Base-by-base conservation (phyloP, 1,284 basidiomycete species). In the Golubevia sp. region DNA sequence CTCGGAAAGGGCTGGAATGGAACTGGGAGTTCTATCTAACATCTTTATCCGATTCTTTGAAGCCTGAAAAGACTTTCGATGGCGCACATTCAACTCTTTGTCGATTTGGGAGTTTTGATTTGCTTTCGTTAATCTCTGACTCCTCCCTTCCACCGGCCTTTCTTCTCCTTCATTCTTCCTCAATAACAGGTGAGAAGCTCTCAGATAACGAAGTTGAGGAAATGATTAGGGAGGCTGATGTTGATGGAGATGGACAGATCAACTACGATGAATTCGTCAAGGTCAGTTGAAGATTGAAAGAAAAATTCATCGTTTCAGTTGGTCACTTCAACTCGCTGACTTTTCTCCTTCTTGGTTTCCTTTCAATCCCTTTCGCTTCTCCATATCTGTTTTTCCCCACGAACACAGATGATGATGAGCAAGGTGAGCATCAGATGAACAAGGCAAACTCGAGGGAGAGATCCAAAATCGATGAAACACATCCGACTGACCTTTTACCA, bases 171-270 rank as follows among this genome's bases (percentile, higher is more conserved):
- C 13, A 11, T 11, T 23, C 50, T 52, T 26, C 21, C 7, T 6
- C 30, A 5, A 3, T 34, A 34, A 26, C 54, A 79, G 79, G 84
- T 58, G 95, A 98, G 87, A 95, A 94, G 85, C 87, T 98, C 62
- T 90, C 93, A 18, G 94, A 97, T 78, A 89, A 86, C 44, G 96
- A 98, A 86, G 93, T 98, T 67, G 92, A 95, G 75, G 94, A 97
- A 86, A 98, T 99, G 96, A 98, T 99, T 84, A 89, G 94, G 63
- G 96, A 98, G 86, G 96, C 96, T 60, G 96, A 99, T 85, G 89
- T 93, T 58, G 94, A 98, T 82, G 95, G 93, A 50, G 93, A 95
- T 84, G 93, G 93, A 30, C 58, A 84, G 76, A 84, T 71, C 64
- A 63, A 86, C 78, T 86, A 86, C 79, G 82, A 84, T 73, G 86